These are phyloP conservation scores for Bothriochloa decipiens DNA, from an alignment of 176 grass and related monocot species.

Conservation along the genomic window DNA sequence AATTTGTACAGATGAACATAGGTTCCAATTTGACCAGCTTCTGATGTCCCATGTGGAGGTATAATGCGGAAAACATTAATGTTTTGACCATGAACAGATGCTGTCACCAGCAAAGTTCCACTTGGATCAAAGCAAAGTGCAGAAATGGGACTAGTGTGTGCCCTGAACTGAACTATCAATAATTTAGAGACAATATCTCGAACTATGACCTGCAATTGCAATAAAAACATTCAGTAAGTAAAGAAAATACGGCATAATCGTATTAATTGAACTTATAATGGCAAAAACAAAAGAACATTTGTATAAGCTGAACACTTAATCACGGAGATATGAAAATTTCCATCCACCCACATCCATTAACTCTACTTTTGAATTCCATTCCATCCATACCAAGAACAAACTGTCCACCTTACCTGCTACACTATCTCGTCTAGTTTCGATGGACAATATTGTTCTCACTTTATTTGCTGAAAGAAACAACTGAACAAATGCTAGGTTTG, in stretches of 20 bases:
- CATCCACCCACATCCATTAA: background rate
- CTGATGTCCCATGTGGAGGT: conserved; percentile 60
- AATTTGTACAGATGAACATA: conserved; percentile 88
- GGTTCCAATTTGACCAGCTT: conserved; percentile 63
- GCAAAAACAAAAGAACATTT: background rate
- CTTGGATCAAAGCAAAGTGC: conserved; percentile 95
- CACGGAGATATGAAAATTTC: background rate
- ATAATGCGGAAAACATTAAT: conserved; percentile 94
- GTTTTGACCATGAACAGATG: conserved; percentile 86
- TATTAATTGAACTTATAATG: background rate
- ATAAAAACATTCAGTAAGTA: conserved; percentile 41
- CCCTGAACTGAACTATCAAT: conserved; percentile 91
- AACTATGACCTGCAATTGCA: conserved; percentile 74
- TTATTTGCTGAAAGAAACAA: background rate
- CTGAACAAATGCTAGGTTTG: conserved; percentile 7
- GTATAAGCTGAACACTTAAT: background rate
- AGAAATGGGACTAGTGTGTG: conserved; percentile 93
- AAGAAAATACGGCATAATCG: conserved; percentile 5
- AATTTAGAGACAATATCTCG: conserved; percentile 88
- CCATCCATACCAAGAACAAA: background rate
- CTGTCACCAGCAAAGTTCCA: conserved; percentile 94
- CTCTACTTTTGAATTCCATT: conserved; percentile 18
- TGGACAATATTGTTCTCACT: conserved; percentile 3
- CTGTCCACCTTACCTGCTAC: conserved; percentile 1
- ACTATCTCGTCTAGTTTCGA: background rate